Percentiles rank a stretch among this genome's conserved stretches.
phyloP scores from a whole-genome alignment of 768 basidiomycete genomes.

The Leccinum incarnatum region DNA sequence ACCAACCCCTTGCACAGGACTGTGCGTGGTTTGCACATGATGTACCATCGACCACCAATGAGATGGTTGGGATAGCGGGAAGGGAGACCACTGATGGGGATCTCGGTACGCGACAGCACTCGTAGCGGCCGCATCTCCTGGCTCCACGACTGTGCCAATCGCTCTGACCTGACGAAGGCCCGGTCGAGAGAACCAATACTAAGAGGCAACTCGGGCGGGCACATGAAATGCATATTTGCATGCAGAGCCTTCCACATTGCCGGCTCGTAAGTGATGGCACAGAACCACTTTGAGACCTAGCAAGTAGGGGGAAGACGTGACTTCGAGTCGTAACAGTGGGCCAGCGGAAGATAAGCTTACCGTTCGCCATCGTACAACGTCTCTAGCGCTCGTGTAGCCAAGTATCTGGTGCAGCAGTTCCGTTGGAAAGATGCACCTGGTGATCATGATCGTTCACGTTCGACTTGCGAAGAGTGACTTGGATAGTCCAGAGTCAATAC shows the following conservation, averaged over 20 bases:
- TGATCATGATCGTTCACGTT: neutral
- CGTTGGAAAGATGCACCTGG: neutral
- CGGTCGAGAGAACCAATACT: neutral
- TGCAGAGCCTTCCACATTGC: neutral
- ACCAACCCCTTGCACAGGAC: neutral
- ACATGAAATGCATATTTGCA: neutral
- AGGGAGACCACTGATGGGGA: neutral
- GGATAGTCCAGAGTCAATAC: too few relatives aligned
- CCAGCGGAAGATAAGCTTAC: neutral
- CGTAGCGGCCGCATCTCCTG: neutral
- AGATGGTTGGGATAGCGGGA: neutral
- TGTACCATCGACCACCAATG: neutral
- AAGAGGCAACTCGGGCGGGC: neutral
- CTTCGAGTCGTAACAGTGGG: neutral
- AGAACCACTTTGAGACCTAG: neutral
- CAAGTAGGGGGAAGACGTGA: neutral
- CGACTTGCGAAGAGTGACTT: neutral
- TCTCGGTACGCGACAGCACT: neutral
- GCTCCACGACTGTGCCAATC: neutral
- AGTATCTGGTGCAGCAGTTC: neutral
- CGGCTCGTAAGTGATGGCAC: neutral
- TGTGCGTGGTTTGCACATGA: neutral
- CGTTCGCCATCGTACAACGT: neutral
- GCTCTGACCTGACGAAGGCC: neutral
- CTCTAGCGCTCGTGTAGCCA: neutral